These are phyloP conservation scores for Calamus simplicifolius DNA, from an alignment of 176 grass and related monocot genomes.

Conservation along the genomic window DNA sequence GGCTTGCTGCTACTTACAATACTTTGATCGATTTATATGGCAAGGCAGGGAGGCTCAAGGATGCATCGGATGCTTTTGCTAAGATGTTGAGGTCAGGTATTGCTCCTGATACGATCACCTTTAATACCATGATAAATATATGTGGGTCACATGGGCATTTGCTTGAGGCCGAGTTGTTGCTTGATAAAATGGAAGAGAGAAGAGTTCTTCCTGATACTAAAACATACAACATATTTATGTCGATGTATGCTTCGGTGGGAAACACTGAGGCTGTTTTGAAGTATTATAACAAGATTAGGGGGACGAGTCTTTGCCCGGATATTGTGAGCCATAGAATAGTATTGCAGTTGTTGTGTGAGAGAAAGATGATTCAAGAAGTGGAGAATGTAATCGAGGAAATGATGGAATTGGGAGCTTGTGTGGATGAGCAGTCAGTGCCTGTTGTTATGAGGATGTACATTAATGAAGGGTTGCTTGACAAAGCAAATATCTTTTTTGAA, in stretches of 20 bases:
- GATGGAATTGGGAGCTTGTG: conserved; percentile 12
- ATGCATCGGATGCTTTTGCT: conserved; percentile 39
- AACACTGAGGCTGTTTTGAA: conserved; percentile 35
- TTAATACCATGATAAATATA: conserved; percentile 50
- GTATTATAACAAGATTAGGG: conserved; percentile 33
- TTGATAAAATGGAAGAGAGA: conserved; percentile 43
- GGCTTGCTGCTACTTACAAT: conserved; percentile 52
- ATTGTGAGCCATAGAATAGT: conserved; percentile 58
- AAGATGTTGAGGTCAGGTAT: conserved; percentile 35
- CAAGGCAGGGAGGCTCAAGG: conserved; percentile 44
- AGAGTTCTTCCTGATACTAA: conserved; percentile 41
- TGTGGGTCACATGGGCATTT: conserved; percentile 28
- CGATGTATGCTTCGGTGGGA: conserved; percentile 34
- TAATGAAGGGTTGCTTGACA: conserved; percentile 49
- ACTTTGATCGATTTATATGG: conserved; percentile 60
- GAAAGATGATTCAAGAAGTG: conserved; percentile 31
- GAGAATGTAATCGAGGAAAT: conserved; percentile 36
- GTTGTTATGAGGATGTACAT: conserved; percentile 67
- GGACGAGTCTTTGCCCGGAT: conserved; percentile 28
- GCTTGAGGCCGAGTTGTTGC: conserved; percentile 31
- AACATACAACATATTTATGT: conserved; percentile 58
- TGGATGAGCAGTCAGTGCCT: conserved; percentile 51
- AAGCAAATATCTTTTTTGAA: conserved; percentile 46
- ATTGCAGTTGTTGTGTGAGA: conserved; percentile 44
- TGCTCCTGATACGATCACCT: conserved; percentile 42